Percentiles rank a stretch among this genome's conserved stretches.
These are phyloP conservation scores for Boletellus sp. DNA, from an alignment of 1,284 basidiomycete genomes.

Conservation along the genomic window DNA sequence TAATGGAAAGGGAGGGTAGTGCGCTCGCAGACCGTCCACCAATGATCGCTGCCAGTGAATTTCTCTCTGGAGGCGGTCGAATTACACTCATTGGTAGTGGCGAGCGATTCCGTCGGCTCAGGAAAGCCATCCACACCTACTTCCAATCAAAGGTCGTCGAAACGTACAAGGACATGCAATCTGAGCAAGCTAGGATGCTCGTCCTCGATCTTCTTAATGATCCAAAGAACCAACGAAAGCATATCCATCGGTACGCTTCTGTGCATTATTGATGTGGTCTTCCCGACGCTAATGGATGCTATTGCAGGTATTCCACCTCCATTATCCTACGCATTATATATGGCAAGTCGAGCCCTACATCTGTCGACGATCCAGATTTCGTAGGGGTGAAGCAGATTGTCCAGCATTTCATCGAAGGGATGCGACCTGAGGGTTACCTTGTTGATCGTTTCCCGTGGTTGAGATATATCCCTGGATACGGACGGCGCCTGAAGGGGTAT, in stretches of 20 bases:
- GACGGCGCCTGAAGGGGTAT: slow-evolving; percentile 32
- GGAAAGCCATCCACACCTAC: slow-evolving; percentile 38
- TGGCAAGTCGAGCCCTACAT: slow-evolving; percentile 48
- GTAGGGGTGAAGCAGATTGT: slow-evolving; percentile 47
- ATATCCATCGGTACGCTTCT: slow-evolving; percentile 29
- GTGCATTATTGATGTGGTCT: not conserved
- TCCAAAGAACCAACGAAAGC: slow-evolving; percentile 34
- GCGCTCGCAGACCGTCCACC: slow-evolving; percentile 34
- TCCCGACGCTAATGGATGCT: not conserved
- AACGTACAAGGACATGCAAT: slow-evolving; percentile 36
- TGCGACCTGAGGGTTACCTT: slow-evolving; percentile 54
- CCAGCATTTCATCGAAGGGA: slow-evolving; percentile 45
- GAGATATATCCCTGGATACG: slow-evolving; percentile 33
- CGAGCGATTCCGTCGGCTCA: slow-evolving; percentile 29
- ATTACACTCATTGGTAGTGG: slow-evolving; percentile 23
- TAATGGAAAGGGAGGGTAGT: slow-evolving; percentile 38
- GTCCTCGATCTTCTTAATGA: slow-evolving; percentile 39
- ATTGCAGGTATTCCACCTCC: slow-evolving; percentile 54
- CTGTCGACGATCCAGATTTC: slow-evolving; percentile 57
- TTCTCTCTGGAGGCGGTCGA: slow-evolving; percentile 31
- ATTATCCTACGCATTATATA: slow-evolving; percentile 66
- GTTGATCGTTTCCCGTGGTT: slow-evolving; percentile 61
- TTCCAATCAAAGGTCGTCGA: slow-evolving; percentile 36
- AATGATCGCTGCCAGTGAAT: slow-evolving; percentile 27
- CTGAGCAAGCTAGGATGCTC: slow-evolving; percentile 33